These are phyloP conservation scores for Penicillium sp. DNA, from an alignment of 2,329 filamentous ascomycete species.

Conservation along the genomic window DNA sequence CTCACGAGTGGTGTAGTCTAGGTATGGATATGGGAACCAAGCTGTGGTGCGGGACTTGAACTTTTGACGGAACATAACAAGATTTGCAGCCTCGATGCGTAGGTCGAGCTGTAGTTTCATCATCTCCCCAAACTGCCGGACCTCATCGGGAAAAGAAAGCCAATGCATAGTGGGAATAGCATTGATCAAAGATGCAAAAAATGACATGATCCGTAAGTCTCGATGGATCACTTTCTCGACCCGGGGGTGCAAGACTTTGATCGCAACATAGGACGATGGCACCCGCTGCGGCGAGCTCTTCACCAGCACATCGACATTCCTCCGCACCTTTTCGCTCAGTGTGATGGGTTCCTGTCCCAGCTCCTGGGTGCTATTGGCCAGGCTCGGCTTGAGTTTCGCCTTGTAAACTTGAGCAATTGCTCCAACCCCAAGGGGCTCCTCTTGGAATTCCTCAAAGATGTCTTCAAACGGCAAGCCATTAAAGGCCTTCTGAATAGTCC, in stretches of 20 bases:
- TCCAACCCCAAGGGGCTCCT: conserved; percentile 83
- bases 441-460: conserved; percentile 94
- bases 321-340: conserved; percentile 67
- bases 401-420: conserved; percentile 98
- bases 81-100: conserved; percentile 88
- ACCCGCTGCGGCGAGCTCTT: conserved; percentile 83
- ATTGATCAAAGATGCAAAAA: conserved; percentile 83
- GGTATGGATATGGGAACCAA: conserved; percentile 96
- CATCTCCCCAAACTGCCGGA: conserved; percentile 93
- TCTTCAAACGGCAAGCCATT: conserved; percentile 75
- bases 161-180: conserved; percentile 91
- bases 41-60: conserved; percentile 86
- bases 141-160: conserved; percentile 93
- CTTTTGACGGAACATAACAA: conserved; percentile 80
- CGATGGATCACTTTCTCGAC: conserved; percentile 88
- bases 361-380: conserved; percentile 63
- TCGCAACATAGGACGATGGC: conserved; percentile 86
- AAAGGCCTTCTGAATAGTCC: conserved; percentile 78
- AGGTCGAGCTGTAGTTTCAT: conserved; percentile 97
- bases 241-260: conserved; percentile 91
- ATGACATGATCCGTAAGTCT: conserved; percentile 88
- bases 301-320: conserved; percentile 78
- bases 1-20: conserved; percentile 85
- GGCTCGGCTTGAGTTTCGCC: conserved; percentile 78
- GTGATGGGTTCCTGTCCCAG: conserved; percentile 53